These are phyloP conservation scores for Arthrobotrys sphaeroides DNA, from an alignment of 2,329 filamentous ascomycete genomes.

Conservation along the genomic window DNA sequence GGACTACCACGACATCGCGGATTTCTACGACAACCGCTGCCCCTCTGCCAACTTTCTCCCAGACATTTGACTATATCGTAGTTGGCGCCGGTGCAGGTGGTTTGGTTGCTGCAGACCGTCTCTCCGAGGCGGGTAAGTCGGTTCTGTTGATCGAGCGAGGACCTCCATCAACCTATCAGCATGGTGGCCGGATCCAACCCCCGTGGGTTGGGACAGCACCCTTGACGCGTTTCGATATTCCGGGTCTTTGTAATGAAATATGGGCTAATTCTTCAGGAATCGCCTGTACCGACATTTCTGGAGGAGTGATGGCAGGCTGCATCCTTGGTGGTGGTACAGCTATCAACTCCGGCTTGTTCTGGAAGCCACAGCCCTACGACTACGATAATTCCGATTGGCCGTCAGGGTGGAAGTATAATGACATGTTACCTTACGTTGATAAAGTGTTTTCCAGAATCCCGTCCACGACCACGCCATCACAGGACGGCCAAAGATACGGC, in stretches of 20 bases:
- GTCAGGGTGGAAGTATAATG: slow-evolving; percentile 73
- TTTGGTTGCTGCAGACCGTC: slow-evolving; percentile 67
- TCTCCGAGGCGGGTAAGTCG: slow-evolving; percentile 65
- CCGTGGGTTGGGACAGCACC: slow-evolving; percentile 71
- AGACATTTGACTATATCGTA: slow-evolving; percentile 71
- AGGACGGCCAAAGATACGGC: slow-evolving; percentile 74
- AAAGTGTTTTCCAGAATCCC: slow-evolving; percentile 76
- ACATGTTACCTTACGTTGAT: slow-evolving; percentile 70
- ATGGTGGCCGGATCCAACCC: slow-evolving; percentile 70
- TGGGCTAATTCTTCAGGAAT: slow-evolving; percentile 72
- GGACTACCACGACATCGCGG: slow-evolving; percentile 60
- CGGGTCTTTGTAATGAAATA: slow-evolving; percentile 76
- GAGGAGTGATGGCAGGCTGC: slow-evolving; percentile 76
- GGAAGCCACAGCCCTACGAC: slow-evolving; percentile 69
- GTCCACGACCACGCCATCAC: slow-evolving; percentile 73
- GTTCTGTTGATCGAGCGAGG: slow-evolving; percentile 63
- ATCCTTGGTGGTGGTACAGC: slow-evolving; percentile 74
- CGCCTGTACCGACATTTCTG: slow-evolving; percentile 71
- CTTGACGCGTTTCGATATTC: slow-evolving; percentile 76
- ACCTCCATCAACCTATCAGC: slow-evolving; percentile 71
- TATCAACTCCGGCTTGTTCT: slow-evolving; percentile 72
- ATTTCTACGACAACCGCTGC: slow-evolving; percentile 58
- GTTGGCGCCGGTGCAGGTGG: slow-evolving; percentile 72
- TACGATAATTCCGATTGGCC: slow-evolving; percentile 77
- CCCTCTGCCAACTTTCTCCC: slow-evolving; percentile 59